Conservation (phyloP, 2,329 filamentous ascomycete species). For the Daldinia sp. region DNA sequence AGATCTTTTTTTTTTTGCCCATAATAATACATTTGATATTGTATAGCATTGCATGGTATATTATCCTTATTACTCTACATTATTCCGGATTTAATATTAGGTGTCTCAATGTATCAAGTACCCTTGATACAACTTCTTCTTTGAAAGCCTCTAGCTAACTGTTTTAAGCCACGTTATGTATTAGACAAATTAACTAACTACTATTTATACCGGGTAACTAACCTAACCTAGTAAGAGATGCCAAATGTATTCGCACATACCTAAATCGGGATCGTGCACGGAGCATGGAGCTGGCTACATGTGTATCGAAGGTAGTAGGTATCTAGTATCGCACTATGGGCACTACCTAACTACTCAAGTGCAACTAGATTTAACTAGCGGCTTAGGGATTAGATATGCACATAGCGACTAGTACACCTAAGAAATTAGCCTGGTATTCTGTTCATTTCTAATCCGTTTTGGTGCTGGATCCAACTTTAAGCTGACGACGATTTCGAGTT, state of each 20-base stretch:
- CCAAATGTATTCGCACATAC: too few relatives aligned
- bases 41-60: too few relatives aligned
- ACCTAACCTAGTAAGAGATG: too few relatives aligned
- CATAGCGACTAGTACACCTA: background rate
- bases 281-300: background rate
- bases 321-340: background rate
- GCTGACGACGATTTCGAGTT: slow-evolving; percentile 14
- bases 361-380: too few relatives aligned
- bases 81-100: background rate
- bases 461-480: slow-evolving; percentile 21
- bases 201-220: background rate
- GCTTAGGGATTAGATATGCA: background rate
- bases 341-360: too few relatives aligned
- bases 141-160: background rate
- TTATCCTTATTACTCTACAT: background rate
- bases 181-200: background rate
- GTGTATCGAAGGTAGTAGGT: too few relatives aligned
- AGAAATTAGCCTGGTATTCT: background rate
- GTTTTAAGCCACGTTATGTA: background rate
- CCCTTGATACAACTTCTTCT: background rate
- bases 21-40: background rate
- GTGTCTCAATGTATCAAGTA: background rate
- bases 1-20: background rate
- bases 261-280: background rate
- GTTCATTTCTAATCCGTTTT: slow-evolving; percentile 13